phyloP scores from a whole-genome alignment of 2,329 filamentous ascomycete species.

The Nannizziopsis arthrosporioides region DNA sequence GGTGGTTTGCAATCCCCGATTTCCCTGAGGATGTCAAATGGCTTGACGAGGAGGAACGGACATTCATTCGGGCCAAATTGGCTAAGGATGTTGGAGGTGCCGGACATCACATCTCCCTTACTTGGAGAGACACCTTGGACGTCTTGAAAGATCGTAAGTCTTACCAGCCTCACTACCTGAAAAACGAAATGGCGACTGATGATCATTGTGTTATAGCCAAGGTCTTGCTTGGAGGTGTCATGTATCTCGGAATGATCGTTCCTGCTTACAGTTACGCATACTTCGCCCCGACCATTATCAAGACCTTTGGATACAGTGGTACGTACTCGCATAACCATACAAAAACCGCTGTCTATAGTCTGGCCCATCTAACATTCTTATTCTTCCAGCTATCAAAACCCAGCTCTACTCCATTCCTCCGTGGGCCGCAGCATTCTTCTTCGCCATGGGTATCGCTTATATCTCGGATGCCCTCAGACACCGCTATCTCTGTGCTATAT shows the following conservation, averaged over 20 bases:
- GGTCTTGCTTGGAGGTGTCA: constrained; percentile 61
- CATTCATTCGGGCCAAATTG: constrained; percentile 55
- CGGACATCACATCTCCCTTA: constrained; percentile 51
- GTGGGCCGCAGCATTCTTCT: constrained; percentile 63
- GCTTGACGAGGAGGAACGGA: constrained; percentile 57
- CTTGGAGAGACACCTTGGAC: constrained; percentile 45
- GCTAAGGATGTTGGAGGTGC: constrained; percentile 57
- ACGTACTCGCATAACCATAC: constrained; percentile 14
- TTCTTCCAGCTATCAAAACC: constrained; percentile 34
- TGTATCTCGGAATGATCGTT: constrained; percentile 72
- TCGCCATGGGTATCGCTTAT: constrained; percentile 63
- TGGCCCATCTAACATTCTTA: constrained; percentile 8
- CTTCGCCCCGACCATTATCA: constrained; percentile 62
- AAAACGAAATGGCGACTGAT: constrained; percentile 13
- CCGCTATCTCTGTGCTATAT: constrained; percentile 60
- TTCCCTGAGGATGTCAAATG: constrained; percentile 67
- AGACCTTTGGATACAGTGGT: constrained; percentile 50
- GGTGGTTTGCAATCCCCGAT: constrained; percentile 56
- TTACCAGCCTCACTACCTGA: neutral
- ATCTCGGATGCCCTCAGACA: constrained; percentile 61
- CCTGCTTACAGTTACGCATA: constrained; percentile 67
- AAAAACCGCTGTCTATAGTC: neutral
- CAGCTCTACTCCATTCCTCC: constrained; percentile 44
- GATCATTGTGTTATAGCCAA: constrained; percentile 35
- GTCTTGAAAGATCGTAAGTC: constrained; percentile 56